A percentile compares a stretch with the other conserved stretches of the same genome.
Evolutionary conservation across 2,329 filamentous ascomycete genomes (phyloP).

Genomic region (Huntiella decipiens): DNA sequence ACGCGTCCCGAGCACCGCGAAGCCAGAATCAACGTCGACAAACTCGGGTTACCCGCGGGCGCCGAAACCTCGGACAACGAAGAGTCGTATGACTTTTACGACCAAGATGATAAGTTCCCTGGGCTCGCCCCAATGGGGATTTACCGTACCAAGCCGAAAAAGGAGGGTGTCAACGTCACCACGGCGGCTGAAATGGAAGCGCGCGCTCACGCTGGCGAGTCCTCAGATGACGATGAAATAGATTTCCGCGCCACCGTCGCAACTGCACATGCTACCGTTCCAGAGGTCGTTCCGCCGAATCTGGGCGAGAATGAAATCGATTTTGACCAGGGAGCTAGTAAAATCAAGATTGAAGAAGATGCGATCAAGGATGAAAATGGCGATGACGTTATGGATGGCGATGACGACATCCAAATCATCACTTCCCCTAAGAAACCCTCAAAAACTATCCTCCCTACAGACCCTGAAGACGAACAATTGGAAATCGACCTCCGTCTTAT

Average conservation of each 20-base stretch:
- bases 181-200: conserved; percentile 10
- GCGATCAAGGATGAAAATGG: conserved; percentile 11
- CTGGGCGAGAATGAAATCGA: conserved; percentile 27
- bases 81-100: conserved; percentile 27
- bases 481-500: conserved; percentile 24
- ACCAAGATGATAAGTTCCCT: conserved; percentile 17
- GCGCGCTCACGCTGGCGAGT: conserved; percentile 5
- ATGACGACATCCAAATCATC: conserved; percentile 13
- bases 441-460: conserved; percentile 12
- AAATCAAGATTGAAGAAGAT: conserved; percentile 15
- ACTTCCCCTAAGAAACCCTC: conserved; percentile 7
- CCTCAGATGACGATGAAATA: conserved; percentile 10
- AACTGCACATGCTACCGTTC: conserved; percentile 13
- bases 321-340: conserved; percentile 19
- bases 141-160: conserved; percentile 17
- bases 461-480: conserved; percentile 16
- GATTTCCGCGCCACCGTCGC: conserved; percentile 12
- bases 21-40: conserved; percentile 36
- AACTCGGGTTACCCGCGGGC: conserved; percentile 25
- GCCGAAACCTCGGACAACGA: conserved; percentile 25
- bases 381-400: conserved; percentile 14
- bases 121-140: conserved; percentile 36
- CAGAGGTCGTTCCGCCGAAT: conserved; percentile 36
- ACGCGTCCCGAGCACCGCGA: conserved; percentile 21
- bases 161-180: conserved; percentile 7